Evolutionary conservation across 768 basidiomycete genomes (phyloP), one percentile per base, ranked within the genome.

Genomic region (Boletellus sp.): DNA sequence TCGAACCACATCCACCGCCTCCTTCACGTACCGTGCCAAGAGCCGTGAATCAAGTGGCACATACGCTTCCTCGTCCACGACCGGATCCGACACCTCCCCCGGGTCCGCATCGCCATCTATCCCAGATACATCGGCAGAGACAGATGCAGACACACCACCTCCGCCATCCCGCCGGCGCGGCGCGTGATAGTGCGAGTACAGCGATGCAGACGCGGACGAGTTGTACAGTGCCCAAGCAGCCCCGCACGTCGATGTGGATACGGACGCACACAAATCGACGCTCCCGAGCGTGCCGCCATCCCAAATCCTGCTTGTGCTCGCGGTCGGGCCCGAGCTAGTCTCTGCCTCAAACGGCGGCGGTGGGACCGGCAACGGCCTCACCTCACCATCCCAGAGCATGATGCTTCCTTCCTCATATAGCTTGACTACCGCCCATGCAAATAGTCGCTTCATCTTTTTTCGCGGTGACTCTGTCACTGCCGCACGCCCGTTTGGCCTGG

Each of bases 381-480:
- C 70, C 3, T 83, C 80, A 0, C 86, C 85, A 50, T 87, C 83
- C 82, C 85, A 88, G 3, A 87, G 65, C 1, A 89, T 73, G 50
- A 90, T 80, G 48, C 77, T 80, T n/a, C 89, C 90, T 50, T 90
- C 87, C 47, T 80, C 74, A 42, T 81, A 72, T 19, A 90, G 68
- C 61, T 83, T 77, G 17, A 79, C 70, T 45, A 90, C 72, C 0
- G 84, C 83, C 72, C 78, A 80, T 17, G 70, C 66, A 66, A 88
- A 91, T 3, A 91, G 73, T 9, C 85, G 75, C 59, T 87, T 88
- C 66, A 80, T 78, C 66, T 82, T 83, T 22, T 53, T 66, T 51
- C 31, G 65, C 62, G 46, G 64, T 47, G 56, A 68, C 56, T 44
- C 70, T 3, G 37, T 28, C 2, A 36, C 1, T 13, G 22, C 13